phyloP scores from a whole-genome alignment of 345 rosid species.

The Eutrema yunnanense region DNA sequence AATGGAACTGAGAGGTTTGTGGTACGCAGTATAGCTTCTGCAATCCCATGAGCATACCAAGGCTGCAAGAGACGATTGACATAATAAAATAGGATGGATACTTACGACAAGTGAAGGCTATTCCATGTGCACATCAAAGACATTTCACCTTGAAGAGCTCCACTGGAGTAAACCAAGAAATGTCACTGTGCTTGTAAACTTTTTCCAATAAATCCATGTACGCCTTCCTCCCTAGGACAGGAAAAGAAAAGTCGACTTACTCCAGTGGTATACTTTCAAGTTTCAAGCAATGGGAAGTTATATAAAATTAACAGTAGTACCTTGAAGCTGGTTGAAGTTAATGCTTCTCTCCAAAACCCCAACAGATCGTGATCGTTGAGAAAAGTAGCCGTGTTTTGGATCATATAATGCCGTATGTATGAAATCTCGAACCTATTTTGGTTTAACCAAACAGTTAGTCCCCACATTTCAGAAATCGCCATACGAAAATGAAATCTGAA shows the following conservation, averaged over 20 bases:
- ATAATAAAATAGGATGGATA: neutral
- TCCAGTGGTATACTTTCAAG: too few relatives aligned
- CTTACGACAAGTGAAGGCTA: neutral
- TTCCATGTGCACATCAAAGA: neutral
- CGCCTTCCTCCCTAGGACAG: slow-evolving; percentile 67
- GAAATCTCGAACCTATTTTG: slow-evolving; percentile 74
- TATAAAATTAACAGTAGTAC: slow-evolving; percentile 17
- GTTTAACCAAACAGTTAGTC: neutral
- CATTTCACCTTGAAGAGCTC: slow-evolving; percentile 88
- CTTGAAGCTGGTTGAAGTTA: slow-evolving; percentile 76
- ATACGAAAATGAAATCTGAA: neutral
- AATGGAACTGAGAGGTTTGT: slow-evolving; percentile 84
- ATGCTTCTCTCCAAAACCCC: slow-evolving; percentile 81
- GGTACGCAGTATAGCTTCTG: slow-evolving; percentile 90
- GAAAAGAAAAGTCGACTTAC: neutral
- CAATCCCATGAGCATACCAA: slow-evolving; percentile 98
- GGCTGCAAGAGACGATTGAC: slow-evolving; percentile 44
- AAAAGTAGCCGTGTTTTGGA: slow-evolving; percentile 83
- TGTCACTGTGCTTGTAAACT: slow-evolving; percentile 81
- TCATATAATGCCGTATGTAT: slow-evolving; percentile 70
- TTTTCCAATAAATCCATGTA: slow-evolving; percentile 77
- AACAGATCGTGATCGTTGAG: slow-evolving; percentile 65
- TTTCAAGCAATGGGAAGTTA: too few relatives aligned
- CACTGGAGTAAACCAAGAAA: slow-evolving; percentile 97
- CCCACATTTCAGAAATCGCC: neutral